Base-by-base conservation (phyloP, 495 filamentous ascomycete species). In the Talaromyces adpressus region DNA sequence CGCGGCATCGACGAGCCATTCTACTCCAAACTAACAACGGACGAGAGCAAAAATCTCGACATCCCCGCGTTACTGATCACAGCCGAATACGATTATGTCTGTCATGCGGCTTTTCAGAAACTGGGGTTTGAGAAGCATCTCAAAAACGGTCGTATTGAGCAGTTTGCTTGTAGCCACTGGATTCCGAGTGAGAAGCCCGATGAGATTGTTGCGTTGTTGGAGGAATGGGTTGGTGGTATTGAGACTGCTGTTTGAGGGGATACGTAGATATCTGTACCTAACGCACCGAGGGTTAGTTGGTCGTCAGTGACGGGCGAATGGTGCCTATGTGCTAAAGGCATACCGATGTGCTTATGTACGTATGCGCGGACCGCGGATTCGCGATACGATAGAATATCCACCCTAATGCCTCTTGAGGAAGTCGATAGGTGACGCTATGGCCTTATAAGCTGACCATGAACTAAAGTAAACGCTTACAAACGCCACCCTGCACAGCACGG, bases 161-260 rank as follows among this genome's bases (percentile, higher is more conserved):
- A 23, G 30, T 41, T 60, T 20, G 58, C 32, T 25, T 60, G 58
- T 29, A 47, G 58, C 8, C 58, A 60, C 18, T 60, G 58, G 58
- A 60, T 60, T 41, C 36, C 32, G 39, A 23, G 20, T 14, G 58
- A 60, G 58, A 60, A 60, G 23, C 58, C 58, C 2, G 39, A 45
- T 20, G 58, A 60, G 23, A 6, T 29, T 11, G 39, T 47, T 14
- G 25, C 34, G 14, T 45, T 60, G 36, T 23, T 60, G 58, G 58
- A 58, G 2, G 56, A 58, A 4, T 58, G 27, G 27, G 56, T 36
- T 20, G 23, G 30, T 32, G 22, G 53, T 57, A 41, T 41, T 41
- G 14, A 9, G 9, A 41, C 4, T 9, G 11, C 14, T 41, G 36
- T 41, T 41, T 41, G 36, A 41, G 14, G 36, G 14, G 14, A 39